phyloP scores from a whole-genome alignment of 495 filamentous ascomycete species.

The Wilcoxina mikolae region DNA sequence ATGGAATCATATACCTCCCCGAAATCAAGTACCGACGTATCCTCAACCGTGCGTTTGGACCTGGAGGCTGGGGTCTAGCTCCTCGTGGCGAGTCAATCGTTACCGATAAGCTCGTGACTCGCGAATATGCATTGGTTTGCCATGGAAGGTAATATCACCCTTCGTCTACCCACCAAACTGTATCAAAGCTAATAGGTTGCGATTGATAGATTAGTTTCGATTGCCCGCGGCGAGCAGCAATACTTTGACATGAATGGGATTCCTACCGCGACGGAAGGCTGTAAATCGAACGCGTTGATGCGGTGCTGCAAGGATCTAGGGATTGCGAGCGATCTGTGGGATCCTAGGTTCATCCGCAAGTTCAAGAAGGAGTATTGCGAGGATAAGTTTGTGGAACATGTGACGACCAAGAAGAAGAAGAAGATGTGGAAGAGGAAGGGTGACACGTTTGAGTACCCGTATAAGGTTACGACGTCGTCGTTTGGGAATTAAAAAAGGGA shows the following conservation, averaged over 20 bases:
- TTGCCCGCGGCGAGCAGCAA: conserved; percentile 86
- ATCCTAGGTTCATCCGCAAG: conserved; percentile 72
- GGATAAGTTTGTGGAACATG: conserved; percentile 71
- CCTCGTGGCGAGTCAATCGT: conserved; percentile 84
- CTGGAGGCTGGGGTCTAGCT: conserved; percentile 87
- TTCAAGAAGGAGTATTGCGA: conserved; percentile 47
- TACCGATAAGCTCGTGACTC: conserved; percentile 71
- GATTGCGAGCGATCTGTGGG: conserved; percentile 90
- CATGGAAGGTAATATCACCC: conserved; percentile 54
- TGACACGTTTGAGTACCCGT: conserved; percentile 35
- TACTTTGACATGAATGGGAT: conserved; percentile 89
- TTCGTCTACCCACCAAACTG: not conserved
- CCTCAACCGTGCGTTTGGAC: conserved; percentile 80
- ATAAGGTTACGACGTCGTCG: not conserved
- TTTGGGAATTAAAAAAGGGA: not conserved
- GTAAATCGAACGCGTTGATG: conserved; percentile 91
- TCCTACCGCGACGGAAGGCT: conserved; percentile 92
- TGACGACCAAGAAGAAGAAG: conserved; percentile 64
- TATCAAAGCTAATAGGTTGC: not conserved
- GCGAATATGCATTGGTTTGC: conserved; percentile 86
- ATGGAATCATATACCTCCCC: conserved; percentile 89
- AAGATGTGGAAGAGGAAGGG: conserved; percentile 83
- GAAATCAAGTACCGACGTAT: conserved; percentile 98
- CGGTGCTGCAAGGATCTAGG: conserved; percentile 96
- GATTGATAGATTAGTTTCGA: conserved; percentile 82